Evolutionary conservation across 495 filamentous ascomycete genomes (phyloP), one percentile per base, ranked within the genome.

Genomic region (Chaetomium cochliodes): DNA sequence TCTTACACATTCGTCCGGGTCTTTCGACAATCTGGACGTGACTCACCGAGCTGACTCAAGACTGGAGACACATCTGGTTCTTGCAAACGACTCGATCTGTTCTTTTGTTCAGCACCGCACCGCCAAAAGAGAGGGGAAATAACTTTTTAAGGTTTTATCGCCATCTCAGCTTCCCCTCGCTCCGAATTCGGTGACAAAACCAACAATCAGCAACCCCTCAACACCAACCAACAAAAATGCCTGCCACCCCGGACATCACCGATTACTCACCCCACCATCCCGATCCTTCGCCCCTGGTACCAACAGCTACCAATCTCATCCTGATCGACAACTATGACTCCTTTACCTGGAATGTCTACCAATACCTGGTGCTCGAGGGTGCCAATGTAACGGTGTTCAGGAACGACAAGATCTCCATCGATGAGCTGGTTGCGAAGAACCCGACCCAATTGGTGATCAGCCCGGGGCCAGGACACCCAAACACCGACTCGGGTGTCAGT

Each of bases 311-410:
- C 41, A 98, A 98, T 79, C 85, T 99, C 30, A 86, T 99, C 60
- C 80, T 99, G 62, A 96, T 99, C 70, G 94, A 98, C 79, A 99
- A 99, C 79, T 99, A 97, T 76, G 94, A 99, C 78, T 97, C 93
- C 0, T 99, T 98, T 71, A 96, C 93, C 65, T 98, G 92, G 90
- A 98, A 98, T 73, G 92, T 99, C 64, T 97, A 97, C 76, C 96
- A 99, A 74, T 99, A 97, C 70, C 84, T 99, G 3, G 90, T 93
- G 0, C 87, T 97, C 8, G 94, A 98, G 77, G 94, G 94, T 46
- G 94, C 94, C 28, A 88, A 78, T 0, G 93, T 97, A 47, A 90
- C 87, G 13, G 94, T 98, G 28, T 88, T 86, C 79, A 86, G 94
- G 63, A 99, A 99, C 72, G 93, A 98, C 78, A 86, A 96, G 74